Conservation (phyloP, 108 stramenopile genomes). For the Discostella pseudostelligera region DNA sequence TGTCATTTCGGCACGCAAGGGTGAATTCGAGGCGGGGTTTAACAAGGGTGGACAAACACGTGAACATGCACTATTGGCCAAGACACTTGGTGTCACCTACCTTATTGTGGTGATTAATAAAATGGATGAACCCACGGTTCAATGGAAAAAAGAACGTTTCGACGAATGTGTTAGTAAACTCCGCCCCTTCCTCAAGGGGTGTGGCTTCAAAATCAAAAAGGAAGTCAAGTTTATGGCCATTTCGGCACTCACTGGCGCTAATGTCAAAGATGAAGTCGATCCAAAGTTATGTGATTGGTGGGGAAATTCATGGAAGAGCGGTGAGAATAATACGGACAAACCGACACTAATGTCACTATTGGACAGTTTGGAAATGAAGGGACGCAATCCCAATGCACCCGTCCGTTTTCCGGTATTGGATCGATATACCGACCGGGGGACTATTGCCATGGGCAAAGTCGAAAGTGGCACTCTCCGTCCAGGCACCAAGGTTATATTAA, state of each 20-base stretch:
- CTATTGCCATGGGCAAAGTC: conserved; percentile 98
- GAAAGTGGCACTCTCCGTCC: conserved; percentile 90
- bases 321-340: conserved; percentile 87
- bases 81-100: conserved; percentile 96
- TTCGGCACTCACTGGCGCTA: conserved; percentile 94
- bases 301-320: conserved; percentile 64
- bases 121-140: conserved; percentile 99
- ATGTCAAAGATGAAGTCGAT: conserved; percentile 94
- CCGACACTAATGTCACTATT: conserved; percentile 87
- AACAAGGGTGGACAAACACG: conserved; percentile 98
- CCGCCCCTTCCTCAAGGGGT: conserved; percentile 94
- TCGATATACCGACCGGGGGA: conserved; percentile 96
- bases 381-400: conserved; percentile 80
- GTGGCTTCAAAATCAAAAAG: conserved; percentile 95
- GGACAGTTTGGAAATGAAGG: conserved; percentile 83
- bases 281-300: conserved; percentile 91
- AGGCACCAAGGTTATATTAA: conserved; percentile 89
- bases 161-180: conserved; percentile 96
- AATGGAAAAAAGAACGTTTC: conserved; percentile 92
- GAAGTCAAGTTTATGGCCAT: conserved; percentile 99
- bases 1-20: conserved; percentile 98
- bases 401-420: conserved; percentile 96
- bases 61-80: conserved; percentile 98
- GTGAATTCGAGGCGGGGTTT: conserved; percentile 99
- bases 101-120: conserved; percentile 99